Base-by-base conservation (phyloP, 78 protist species). In the Dictyostelium purpureum region DNA sequence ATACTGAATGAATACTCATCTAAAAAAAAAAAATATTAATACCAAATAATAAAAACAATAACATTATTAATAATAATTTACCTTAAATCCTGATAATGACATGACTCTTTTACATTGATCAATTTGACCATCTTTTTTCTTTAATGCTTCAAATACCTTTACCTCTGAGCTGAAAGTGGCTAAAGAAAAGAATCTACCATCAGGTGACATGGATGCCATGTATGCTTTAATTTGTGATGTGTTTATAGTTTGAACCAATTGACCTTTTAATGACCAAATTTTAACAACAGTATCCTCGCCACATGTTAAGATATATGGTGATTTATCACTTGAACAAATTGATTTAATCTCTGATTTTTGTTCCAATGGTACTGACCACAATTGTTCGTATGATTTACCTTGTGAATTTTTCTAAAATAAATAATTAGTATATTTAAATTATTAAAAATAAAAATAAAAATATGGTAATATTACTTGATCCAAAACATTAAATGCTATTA, bases 31-130 rank as follows among this genome's bases (percentile, higher is more conserved):
- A 43, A 9, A 43, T 43, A 43, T 43, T 43, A 12, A 56, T 56
- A 63, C n/a, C 6, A 35, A 28, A n/a, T n/a, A 63, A 12, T 6
- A 63, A 33, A 33, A 63, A 28, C 10, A 28, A 28, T 5, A 63
- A 11, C 14, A 33, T 19, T 9, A 63, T 31, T 2, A 31, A 54
- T 19, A 54, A n/a, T 7, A 11, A 52, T 45, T 21, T 75, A 75
- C 81, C 52, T 70, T 85, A 45, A 73, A 85, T 14, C 92, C 92
- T 42, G 92, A 47, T 31, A 85, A 73, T 9, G 61, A 59, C 70
- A 73, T 73, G 21, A 66, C 92, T 45, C 71, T 52, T 70, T 33
- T 56, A 85, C 83, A 56, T 47, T 85, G 67, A 74, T 74, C 80
- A 45, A 73, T 28, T 4, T 73, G 47, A 33, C 75, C 75, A 59